Evolutionary conservation across 352 stramenopile genomes (phyloP).

Genomic region (Pilasporangium apinafurcum): DNA sequence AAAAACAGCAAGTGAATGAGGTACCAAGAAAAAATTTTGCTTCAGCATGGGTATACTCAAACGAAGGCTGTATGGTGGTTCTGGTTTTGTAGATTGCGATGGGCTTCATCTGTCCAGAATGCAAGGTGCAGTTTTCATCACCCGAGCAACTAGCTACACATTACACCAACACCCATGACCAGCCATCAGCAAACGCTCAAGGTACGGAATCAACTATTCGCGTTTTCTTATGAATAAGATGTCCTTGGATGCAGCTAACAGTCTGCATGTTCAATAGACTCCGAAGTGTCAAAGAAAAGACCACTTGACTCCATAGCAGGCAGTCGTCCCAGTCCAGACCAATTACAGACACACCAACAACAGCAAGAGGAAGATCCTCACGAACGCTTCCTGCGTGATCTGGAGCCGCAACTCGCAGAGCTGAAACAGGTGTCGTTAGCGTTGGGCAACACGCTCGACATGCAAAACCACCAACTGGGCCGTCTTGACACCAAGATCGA

Average conservation of each 20-base stretch:
- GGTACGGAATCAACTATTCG: not conserved
- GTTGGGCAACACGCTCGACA: conserved; percentile 48
- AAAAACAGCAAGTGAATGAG: not conserved
- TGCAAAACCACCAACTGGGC: conserved; percentile 58
- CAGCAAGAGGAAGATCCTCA: conserved; percentile 17
- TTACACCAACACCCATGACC: conserved; percentile 44
- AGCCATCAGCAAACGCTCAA: not conserved
- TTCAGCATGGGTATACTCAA: not conserved
- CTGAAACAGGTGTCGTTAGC: conserved; percentile 64
- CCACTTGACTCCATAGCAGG: too few species aligned
- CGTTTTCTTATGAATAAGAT: not conserved
- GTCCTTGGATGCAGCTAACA: not conserved
- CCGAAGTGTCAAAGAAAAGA: too few species aligned
- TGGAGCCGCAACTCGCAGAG: conserved; percentile 53
- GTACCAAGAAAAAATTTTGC: not conserved
- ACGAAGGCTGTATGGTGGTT: not conserved
- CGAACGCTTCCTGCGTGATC: conserved; percentile 35
- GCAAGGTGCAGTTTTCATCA: conserved; percentile 59
- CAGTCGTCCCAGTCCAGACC: too few species aligned
- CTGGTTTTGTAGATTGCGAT: conserved; percentile 49
- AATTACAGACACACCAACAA: conserved; percentile 4
- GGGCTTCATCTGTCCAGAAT: conserved; percentile 83
- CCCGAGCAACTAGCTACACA: conserved; percentile 45
- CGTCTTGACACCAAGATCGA: conserved; percentile 60
- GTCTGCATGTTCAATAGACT: too few species aligned